Evolutionary conservation across 1,284 basidiomycete genomes (phyloP), one percentile per base, ranked within the genome.

Genomic region (Sparassis latifolia): DNA sequence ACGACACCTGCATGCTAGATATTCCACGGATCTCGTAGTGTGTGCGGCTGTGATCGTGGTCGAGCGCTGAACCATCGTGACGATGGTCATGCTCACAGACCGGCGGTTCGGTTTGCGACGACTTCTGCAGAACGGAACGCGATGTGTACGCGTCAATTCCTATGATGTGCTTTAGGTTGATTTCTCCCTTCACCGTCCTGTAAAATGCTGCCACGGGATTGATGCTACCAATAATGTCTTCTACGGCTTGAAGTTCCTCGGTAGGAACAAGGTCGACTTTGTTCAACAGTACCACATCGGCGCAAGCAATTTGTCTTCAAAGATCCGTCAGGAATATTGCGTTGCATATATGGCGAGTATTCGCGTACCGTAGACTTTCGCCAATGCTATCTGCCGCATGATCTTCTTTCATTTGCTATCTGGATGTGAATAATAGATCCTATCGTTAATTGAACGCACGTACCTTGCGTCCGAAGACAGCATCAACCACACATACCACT

Each of bases 401-500:
- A 51, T 89, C 82, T 64, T 92, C 87, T 62, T 84, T 76, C 69
- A 93, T 82, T 90, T 93, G 89, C 90, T 94, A 5, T 3, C 20
- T 42, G 30, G 33, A 2, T 20, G 27, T n/a, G 37, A 28, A 3
- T 49, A 29, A 41, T 32, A 29, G 12, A 3, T 33, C 9, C 3
- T 10, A 47, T 27, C 20, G 20, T 10, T 28, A 31, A 12, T 10
- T 29, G 30, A 40, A 28, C 10, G 27, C 39, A 32, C 69, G 32
- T 58, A 90, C 92, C 74, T 86, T 77, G 55, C 80, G 72, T 0
- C 90, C 89, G 67, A 93, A 95, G 4, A 88, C 77, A 6, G 88
- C 90, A 63, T 97, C 92, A 0, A 96, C 90, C 5, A 97, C 89
- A 55, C 89, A 92, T 10, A 97, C 81, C 0, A 97, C 90, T 9